Evolutionary conservation across 768 basidiomycete genomes (phyloP).

Genomic region (Auricularia heimuer): DNA sequence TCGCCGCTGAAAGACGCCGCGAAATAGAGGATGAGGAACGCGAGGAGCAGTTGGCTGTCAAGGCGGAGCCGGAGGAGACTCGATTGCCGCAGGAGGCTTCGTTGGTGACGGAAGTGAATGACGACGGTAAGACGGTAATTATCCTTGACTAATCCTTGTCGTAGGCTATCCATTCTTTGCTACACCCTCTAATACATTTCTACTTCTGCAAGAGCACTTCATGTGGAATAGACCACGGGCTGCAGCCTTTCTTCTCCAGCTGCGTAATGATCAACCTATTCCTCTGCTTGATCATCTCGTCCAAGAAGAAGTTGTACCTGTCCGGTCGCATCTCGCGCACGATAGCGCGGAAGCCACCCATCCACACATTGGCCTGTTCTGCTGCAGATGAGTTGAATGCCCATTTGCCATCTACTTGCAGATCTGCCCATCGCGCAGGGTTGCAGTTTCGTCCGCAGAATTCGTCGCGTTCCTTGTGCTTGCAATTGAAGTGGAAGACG

Average conservation of each 20-base stretch:
- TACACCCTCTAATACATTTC: too few species aligned
- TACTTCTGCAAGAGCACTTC: not conserved
- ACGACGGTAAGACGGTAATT: too few species aligned
- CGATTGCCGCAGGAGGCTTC: too few species aligned
- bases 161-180: too few species aligned
- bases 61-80: not conserved
- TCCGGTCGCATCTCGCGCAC: constrained; percentile 23
- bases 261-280: constrained; percentile 16
- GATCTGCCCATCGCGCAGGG: constrained; percentile 19
- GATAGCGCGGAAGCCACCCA: constrained; percentile 21
- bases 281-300: constrained; percentile 25
- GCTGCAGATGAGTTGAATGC: constrained; percentile 27
- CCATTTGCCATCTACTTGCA: constrained; percentile 20
- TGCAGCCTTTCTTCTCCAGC: not conserved
- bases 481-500: constrained; percentile 29
- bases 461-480: constrained; percentile 21
- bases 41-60: not conserved
- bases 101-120: too few species aligned
- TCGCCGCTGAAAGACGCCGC: not conserved
- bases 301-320: constrained; percentile 27
- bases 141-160: too few species aligned
- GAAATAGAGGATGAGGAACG: not conserved
- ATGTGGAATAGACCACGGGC: not conserved
- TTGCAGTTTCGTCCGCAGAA: constrained; percentile 24
- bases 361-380: constrained; percentile 31